Percentiles rank a stretch among this genome's conserved stretches.
These are phyloP conservation scores for Aegle marmelos DNA, from an alignment of 345 rosid species.

Conservation along the genomic window DNA sequence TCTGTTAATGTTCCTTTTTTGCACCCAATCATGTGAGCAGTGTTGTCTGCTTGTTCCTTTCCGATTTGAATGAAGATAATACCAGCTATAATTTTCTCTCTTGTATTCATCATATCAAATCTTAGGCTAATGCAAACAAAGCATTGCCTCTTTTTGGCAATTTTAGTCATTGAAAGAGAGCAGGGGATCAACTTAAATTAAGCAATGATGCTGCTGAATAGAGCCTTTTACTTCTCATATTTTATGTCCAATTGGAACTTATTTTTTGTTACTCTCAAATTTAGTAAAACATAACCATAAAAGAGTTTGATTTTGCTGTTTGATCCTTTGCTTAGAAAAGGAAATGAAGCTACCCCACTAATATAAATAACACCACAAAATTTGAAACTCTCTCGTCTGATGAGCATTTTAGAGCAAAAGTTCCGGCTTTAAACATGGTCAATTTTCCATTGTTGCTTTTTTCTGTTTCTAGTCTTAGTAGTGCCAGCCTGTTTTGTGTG, in stretches of 20 bases:
- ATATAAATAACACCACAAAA: not conserved
- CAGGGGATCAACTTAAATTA: not conserved
- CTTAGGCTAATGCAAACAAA: not conserved
- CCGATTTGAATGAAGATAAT: not conserved
- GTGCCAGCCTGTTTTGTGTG: not conserved
- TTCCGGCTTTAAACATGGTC: not conserved
- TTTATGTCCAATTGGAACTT: not conserved
- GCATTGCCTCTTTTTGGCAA: not conserved
- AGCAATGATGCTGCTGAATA: not conserved
- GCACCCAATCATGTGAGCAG: not conserved
- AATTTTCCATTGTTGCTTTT: not conserved
- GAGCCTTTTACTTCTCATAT: not conserved
- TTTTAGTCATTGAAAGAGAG: not conserved
- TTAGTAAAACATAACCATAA: not conserved
- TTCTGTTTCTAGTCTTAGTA: not conserved
- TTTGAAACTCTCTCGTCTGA: not conserved
- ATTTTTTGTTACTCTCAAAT: not conserved
- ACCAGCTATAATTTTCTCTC: not conserved
- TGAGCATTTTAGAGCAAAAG: not conserved
- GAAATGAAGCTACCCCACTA: not conserved
- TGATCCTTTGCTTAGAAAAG: not conserved
- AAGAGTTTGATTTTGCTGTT: not conserved
- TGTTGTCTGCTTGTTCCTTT: not conserved
- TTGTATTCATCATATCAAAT: not conserved
- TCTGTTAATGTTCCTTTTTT: not conserved